Evolutionary conservation across 2,329 filamentous ascomycete genomes (phyloP), one percentile per base, ranked within the genome.

Genomic region (Seiridium unicorne): DNA sequence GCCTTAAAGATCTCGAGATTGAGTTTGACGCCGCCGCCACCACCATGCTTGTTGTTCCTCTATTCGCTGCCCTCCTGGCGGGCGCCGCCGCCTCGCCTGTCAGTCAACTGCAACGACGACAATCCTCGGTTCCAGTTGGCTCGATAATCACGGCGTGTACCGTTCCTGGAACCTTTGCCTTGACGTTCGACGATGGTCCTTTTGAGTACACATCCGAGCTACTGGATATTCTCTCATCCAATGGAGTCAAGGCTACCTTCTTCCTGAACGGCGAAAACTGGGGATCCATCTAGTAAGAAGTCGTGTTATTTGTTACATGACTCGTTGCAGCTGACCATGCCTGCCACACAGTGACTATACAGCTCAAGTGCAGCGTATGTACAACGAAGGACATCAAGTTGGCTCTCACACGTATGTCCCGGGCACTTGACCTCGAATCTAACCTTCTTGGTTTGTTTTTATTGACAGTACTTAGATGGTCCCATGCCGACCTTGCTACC

Each of bases 371-470:
- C 70, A 71, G 8, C 67, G 68, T 3, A 70, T 75, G 57, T 75
- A 73, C 18, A 63, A 63, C 9, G 76, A 74, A 46, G 79, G 79
- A n/a, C 80, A 83, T 64, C 80, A 82, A 64, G 70, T 83, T 61
- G 80, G 74, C 35, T 82, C 80, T 53, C 80, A 82, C 64, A 81
- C 79, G 73, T 26, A 26, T 26, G 18, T 78, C 67, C 18, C 18
- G 2, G 18, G 18, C 18, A 26, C 18, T 26, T 26, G 18, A 26
- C 18, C 18, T 26, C 18, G 18, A 26, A 26, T 26, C 18, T 26
- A 26, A 26, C 18, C 18, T 26, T 26, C 18, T 26, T 26, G 18
- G 18, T 26, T 26, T 26, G 18, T 26, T 26, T 26, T 26, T 26
- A 26, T 26, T 26, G 32, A 26, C 18, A 26, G 18, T 26, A 26